Conservation (phyloP, 1,284 basidiomycete species). For the Apiotrichum sp. region DNA sequence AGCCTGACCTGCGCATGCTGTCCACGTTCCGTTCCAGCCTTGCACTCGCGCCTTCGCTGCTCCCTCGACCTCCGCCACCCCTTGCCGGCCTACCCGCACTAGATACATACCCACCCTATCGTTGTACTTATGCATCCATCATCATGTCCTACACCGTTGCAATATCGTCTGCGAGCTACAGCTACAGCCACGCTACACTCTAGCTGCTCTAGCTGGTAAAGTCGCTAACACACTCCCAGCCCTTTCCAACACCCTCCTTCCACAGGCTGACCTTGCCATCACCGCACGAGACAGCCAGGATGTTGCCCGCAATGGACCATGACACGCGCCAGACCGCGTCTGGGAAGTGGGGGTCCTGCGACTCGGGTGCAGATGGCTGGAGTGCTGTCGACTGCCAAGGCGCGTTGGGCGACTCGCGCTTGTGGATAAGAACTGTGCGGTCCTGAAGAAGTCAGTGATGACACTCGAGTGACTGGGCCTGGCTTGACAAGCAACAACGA, state of each 20-base stretch:
- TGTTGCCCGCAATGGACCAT: conserved; percentile 94
- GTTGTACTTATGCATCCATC: conserved; percentile 15
- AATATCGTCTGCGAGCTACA: background rate
- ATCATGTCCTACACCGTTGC: conserved; percentile 1
- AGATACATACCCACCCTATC: background rate
- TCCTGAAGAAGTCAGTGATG: conserved; percentile 51
- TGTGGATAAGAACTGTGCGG: conserved; percentile 91
- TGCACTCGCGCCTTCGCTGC: background rate
- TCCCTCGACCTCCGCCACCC: background rate
- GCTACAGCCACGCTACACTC: too few relatives aligned
- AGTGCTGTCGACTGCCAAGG: conserved; percentile 82
- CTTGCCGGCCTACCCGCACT: too few relatives aligned
- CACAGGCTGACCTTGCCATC: conserved; percentile 97
- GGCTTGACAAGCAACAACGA: too few relatives aligned
- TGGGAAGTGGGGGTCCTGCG: conserved; percentile 67
- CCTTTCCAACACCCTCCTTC: conserved; percentile 96
- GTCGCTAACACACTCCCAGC: conserved; percentile 94
- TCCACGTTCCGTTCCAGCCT: too few relatives aligned
- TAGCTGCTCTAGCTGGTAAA: conserved; percentile 61
- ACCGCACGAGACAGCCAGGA: conserved; percentile 93
- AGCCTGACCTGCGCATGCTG: too few relatives aligned
- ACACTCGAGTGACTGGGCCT: too few relatives aligned
- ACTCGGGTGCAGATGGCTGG: conserved; percentile 58
- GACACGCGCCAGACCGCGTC: conserved; percentile 96
- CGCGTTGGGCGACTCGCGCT: conserved; percentile 68